Base-by-base conservation (phyloP, 2,329 filamentous ascomycete genomes). In the Curvularia eragrostidis region DNA sequence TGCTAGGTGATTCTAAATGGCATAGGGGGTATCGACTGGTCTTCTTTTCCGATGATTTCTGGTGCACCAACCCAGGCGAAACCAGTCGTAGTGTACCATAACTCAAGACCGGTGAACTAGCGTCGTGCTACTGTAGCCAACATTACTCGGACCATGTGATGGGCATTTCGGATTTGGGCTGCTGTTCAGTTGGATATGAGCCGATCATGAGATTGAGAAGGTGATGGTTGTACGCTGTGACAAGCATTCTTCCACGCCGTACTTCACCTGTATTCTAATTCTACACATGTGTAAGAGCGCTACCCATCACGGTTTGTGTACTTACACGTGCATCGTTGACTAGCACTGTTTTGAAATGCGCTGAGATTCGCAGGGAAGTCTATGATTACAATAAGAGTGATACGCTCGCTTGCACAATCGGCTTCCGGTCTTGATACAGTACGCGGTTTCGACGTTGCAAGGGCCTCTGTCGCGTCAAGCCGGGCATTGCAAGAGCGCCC, bases 371-470 rank as follows among this genome's bases (percentile, higher is more conserved):
- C n/a, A n/a, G n/a, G n/a, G n/a, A n/a, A n/a, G n/a, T n/a, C n/a
- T n/a, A n/a, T n/a, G n/a, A n/a, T n/a, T n/a, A n/a, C n/a, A n/a
- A n/a, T n/a, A n/a, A n/a, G n/a, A n/a, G 28, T 30, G 4, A 9
- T 48, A 18, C 42, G 30, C 24, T 46, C 24, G 15, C 42, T 46
- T 46, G 42, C 42, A 30, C 42, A 46, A 46, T 30, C n/a, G 42
- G 26, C 24, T 46, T 30, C 24, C 26, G 24, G 42, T 46, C 26
- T 15, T 46, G 6, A 30, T 26, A 28, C 5, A 44, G 42, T 13
- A 28, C 42, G 42, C 42, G 28, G 42, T 28, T 28, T 44, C 9
- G 24, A 44, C 8, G 12, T 44, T 28, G 42, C 42, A 44, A 23
- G 42, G 42, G 24, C 19, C 23, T 12, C 42, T 44, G 9, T 44